Evolutionary conservation across 2,329 filamentous ascomycete genomes (phyloP).

Genomic region (Aureobasidium sp.): DNA sequence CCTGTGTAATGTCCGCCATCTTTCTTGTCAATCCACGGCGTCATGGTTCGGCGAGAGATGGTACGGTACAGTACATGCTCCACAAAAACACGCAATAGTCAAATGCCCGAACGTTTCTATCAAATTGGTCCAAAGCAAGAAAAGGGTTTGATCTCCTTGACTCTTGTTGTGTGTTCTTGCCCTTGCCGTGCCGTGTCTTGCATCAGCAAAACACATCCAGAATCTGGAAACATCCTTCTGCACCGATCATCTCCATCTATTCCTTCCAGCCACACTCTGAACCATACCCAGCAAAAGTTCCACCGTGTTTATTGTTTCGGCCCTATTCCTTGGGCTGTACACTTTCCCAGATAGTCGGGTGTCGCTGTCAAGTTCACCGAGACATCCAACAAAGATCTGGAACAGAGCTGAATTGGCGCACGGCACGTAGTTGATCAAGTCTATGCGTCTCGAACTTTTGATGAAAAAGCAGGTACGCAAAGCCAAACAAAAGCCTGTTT

Average conservation of each 20-base stretch:
- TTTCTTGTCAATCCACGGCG: not conserved
- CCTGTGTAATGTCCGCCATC: not conserved
- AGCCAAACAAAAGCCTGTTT: too few species aligned
- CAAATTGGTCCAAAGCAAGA: too few species aligned
- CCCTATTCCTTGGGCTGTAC: not conserved
- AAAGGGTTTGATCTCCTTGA: not conserved
- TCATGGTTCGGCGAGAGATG: not conserved
- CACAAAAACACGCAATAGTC: not conserved
- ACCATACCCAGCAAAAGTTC: not conserved
- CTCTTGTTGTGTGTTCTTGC: not conserved
- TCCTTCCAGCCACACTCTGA: too few species aligned
- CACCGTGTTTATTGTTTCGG: constrained; percentile 10
- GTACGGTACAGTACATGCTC: not conserved
- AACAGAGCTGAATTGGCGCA: too few species aligned
- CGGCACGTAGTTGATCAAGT: too few species aligned
- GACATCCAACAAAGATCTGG: too few species aligned
- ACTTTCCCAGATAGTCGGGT: not conserved
- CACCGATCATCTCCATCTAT: not conserved
- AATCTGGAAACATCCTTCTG: not conserved
- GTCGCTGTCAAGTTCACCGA: too few species aligned
- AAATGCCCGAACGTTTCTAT: constrained; percentile 1
- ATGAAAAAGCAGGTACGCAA: too few species aligned
- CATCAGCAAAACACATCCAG: not conserved
- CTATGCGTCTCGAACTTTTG: too few species aligned
- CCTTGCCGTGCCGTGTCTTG: constrained; percentile 9